Evolutionary conservation across 1,139 yeast genomes (phyloP), one percentile per base, ranked within the genome.

Genomic region (Lodderomyces parapsilosis): DNA sequence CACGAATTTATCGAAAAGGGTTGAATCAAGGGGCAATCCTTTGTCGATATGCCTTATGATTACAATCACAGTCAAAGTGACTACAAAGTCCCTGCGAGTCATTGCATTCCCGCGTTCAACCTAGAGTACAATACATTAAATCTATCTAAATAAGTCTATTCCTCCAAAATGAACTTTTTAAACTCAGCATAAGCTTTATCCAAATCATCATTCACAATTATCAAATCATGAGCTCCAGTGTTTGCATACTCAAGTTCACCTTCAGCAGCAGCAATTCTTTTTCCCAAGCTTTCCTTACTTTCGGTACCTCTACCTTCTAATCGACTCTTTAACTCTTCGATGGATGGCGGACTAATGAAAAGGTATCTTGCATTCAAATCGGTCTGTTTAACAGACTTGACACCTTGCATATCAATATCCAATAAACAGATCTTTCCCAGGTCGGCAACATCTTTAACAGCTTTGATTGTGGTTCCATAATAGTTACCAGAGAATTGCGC

Each of bases 381-480:
- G 14, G 96, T 82, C 43, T 76, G 69, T 71, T 94, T 94, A 53
- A 93, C 96, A 13, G 89, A 77, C 70, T 86, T 84, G 55, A 93
- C 99, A 51, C 99, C 99, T 71, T 94, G 98, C 96, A 91, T 90
- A 76, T 93, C 99, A 55, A 93, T 93, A 66, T 93, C 99, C 61
- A 93, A 76, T 52, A 93, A 83, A 71, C 99, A 93, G 43, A 83
- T 83, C 63, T 74, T 79, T 47, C 86, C 86, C 45, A 70, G 56
- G 46, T 70, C 71, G 39, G 83, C 67, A 40, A 87, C 93, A 49
- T 83, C 86, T 57, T 86, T 78, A 45, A 93, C 97, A 24, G 96
- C 83, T 58, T 81, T 84, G 55, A 88, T 74, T 39, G 96, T 76
- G 44, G 99, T 93, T 48, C 99, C 99, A 66, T 93, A 93, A 74